Evolutionary conservation across 192 early-diverging fungal species (phyloP).

Genomic region (Coemansia sp.): DNA sequence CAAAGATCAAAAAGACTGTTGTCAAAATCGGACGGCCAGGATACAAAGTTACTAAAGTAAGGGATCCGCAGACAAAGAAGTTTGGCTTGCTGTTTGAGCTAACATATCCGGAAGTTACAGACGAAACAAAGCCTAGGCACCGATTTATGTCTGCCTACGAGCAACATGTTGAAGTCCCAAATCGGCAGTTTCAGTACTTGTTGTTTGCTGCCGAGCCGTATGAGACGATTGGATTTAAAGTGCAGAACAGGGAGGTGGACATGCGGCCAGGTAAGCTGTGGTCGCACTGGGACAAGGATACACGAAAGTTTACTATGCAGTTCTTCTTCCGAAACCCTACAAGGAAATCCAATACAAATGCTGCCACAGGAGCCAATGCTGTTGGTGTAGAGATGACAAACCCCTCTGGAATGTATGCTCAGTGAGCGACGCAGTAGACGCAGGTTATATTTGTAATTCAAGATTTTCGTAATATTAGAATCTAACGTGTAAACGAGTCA

Average conservation of each 20-base stretch:
- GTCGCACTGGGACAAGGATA: constrained; percentile 93
- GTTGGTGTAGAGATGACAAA: no score
- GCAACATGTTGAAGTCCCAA: constrained; percentile 85
- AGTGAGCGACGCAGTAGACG: no score
- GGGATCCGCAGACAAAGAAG: constrained; percentile 84
- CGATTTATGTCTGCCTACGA: constrained; percentile 98
- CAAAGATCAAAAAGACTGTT: constrained; percentile 63
- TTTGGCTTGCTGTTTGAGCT: constrained; percentile 91
- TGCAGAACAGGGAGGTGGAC: constrained; percentile 93
- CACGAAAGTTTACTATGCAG: constrained; percentile 83
- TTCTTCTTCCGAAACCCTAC: constrained; percentile 68
- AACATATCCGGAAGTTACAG: constrained; percentile 89
- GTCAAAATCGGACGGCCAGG: constrained; percentile 97
- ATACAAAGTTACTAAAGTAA: constrained; percentile 87
- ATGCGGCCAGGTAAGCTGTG: constrained; percentile 81
- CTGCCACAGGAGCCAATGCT: no score
- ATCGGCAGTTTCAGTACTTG: constrained; percentile 87
- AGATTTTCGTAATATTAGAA: no score
- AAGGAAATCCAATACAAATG: neutral
- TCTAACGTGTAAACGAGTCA: no score
- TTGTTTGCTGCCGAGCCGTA: constrained; percentile 96
- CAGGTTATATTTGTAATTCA: no score
- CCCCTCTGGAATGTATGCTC: no score
- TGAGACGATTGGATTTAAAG: constrained; percentile 90
- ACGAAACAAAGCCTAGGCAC: constrained; percentile 80